phyloP scores from a whole-genome alignment of 164 flowering plant species.

The Berberis vulgaris region DNA sequence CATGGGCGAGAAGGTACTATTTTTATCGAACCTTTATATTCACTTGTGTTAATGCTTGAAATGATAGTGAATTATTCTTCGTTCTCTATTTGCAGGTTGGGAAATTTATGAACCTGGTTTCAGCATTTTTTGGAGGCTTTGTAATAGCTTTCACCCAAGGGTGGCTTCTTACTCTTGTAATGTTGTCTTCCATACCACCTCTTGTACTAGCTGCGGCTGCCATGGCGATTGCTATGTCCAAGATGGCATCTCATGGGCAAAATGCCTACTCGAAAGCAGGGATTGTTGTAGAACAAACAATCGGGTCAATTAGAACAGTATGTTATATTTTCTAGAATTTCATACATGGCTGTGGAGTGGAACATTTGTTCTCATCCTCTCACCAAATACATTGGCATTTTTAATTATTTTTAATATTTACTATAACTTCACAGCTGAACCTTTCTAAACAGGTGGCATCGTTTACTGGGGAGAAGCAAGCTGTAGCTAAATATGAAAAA shows the following conservation, averaged over 20 bases:
- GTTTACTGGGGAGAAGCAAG: conserved; percentile 79
- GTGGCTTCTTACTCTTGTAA: conserved; percentile 66
- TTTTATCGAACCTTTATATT: background rate
- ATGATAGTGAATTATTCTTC: background rate
- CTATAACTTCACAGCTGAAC: too few relatives aligned
- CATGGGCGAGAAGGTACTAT: conserved; percentile 62
- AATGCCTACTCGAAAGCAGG: conserved; percentile 52
- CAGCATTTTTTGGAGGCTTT: conserved; percentile 61
- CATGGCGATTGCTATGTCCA: conserved; percentile 29
- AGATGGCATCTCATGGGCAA: conserved; percentile 46
- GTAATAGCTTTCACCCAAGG: conserved; percentile 50
- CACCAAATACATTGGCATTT: too few relatives aligned
- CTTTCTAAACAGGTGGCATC: conserved; percentile 57
- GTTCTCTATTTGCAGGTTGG: conserved; percentile 40
- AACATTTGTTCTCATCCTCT: too few relatives aligned
- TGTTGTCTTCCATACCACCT: conserved; percentile 43
- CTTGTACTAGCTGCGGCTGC: conserved; percentile 37
- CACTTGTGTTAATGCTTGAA: too few relatives aligned
- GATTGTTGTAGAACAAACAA: conserved; percentile 52
- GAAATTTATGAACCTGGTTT: conserved; percentile 40
- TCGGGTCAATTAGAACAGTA: conserved; percentile 74
- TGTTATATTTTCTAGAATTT: background rate
- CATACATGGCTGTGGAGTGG: too few relatives aligned
- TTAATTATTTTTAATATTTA: too few relatives aligned
- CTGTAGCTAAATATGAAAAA: conserved; percentile 44